Percentiles rank a stretch among this genome's conserved stretches.
Evolutionary conservation across 805 yeast species (phyloP).

Genomic region (Starmerella scarabaei): DNA sequence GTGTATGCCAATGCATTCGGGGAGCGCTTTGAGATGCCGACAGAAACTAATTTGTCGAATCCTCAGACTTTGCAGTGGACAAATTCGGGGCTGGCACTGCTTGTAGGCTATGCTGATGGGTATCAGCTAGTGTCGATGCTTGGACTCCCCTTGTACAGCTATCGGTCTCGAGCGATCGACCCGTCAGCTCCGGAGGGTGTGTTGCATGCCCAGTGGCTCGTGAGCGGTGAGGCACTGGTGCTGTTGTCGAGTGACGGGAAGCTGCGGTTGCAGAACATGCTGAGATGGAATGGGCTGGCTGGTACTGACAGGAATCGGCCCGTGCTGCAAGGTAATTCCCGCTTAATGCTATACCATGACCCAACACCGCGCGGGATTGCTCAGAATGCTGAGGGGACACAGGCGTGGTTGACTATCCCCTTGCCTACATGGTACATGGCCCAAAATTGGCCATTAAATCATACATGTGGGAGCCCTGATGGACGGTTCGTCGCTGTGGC

Average conservation of each 20-base stretch:
- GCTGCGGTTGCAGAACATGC: conserved; percentile 18
- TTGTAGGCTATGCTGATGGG: conserved; percentile 30
- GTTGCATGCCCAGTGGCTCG: conserved; percentile 26
- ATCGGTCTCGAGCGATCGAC: conserved; percentile 1
- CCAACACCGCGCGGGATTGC: conserved; percentile 25
- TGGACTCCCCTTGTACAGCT: conserved; percentile 29
- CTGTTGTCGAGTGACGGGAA: conserved; percentile 21
- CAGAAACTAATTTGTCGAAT: neutral
- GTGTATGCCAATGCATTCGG: conserved; percentile 2
- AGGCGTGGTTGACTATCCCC: conserved; percentile 34
- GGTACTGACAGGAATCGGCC: conserved; percentile 30
- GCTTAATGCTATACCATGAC: conserved; percentile 35
- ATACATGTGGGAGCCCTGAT: conserved; percentile 34
- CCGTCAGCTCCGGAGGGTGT: conserved; percentile 16
- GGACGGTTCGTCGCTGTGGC: conserved; percentile 40
- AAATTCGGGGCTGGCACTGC: conserved; percentile 27
- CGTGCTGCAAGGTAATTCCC: conserved; percentile 31
- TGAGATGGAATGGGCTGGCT: conserved; percentile 26
- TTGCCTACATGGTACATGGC: conserved; percentile 36
- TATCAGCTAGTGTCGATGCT: conserved; percentile 39
- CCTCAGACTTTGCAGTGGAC: conserved; percentile 28
- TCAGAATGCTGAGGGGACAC: conserved; percentile 9
- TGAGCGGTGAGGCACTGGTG: conserved; percentile 29
- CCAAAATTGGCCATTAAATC: conserved; percentile 33
- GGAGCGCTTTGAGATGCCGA: conserved; percentile 6